Conservation (phyloP, 2,329 filamentous ascomycete genomes). For the Blastomyces parvus region DNA sequence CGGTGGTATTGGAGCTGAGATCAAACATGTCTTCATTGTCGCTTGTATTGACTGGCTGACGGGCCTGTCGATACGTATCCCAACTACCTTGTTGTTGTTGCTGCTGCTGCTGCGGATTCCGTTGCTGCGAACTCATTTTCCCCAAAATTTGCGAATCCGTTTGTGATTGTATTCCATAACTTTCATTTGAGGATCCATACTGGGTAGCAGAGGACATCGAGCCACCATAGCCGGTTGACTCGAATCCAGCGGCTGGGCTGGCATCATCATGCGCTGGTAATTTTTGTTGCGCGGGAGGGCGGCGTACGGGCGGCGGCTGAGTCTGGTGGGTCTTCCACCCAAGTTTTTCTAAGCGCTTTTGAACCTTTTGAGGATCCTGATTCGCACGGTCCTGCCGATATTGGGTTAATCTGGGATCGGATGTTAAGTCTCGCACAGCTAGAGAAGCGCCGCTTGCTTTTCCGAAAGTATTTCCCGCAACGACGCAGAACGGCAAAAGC, state of each 20-base stretch:
- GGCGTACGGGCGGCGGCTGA: neutral
- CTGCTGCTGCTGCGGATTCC: neutral
- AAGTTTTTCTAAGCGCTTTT: conserved; percentile 1
- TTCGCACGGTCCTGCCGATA: conserved; percentile 5
- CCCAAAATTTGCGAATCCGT: conserved; percentile 5
- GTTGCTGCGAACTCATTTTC: conserved; percentile 10
- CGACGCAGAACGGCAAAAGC: neutral
- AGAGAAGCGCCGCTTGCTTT: neutral
- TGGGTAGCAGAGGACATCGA: conserved; percentile 6
- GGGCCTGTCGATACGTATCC: neutral
- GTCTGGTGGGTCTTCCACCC: neutral
- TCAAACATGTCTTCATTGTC: conserved; percentile 1
- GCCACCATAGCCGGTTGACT: conserved; percentile 1
- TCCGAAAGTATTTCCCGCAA: neutral
- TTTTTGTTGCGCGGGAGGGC: neutral
- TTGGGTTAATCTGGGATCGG: conserved; percentile 10
- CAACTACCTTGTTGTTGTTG: neutral
- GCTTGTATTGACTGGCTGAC: neutral
- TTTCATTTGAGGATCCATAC: conserved; percentile 2
- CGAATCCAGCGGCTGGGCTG: conserved; percentile 10
- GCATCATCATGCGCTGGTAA: conserved; percentile 9
- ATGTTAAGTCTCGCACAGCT: neutral
- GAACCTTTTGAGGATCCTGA: conserved; percentile 5
- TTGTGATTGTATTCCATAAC: neutral
- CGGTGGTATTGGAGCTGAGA: neutral